Evolutionary conservation across 2,329 filamentous ascomycete species (phyloP), one percentile per base, ranked within the genome.

Genomic region (Magnaporthiopsis rhizophila): DNA sequence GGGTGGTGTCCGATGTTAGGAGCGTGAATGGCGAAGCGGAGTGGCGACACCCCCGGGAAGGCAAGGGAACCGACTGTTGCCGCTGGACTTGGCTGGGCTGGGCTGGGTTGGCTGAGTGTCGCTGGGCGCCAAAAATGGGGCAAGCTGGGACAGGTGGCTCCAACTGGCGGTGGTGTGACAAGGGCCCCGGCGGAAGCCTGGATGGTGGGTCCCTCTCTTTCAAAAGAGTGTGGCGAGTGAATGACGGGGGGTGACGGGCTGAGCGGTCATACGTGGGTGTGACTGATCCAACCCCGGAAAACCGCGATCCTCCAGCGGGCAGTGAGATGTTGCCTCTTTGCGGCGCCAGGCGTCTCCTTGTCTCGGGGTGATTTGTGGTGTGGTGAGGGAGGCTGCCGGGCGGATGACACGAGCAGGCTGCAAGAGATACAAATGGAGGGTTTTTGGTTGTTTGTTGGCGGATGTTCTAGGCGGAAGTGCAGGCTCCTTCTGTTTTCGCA

Each of bases 111-210:
- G 62, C 65, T 62, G 64, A 60, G 66, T n/a, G 36, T 36, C 38
- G 62, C 50, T 32, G 59, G 57, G 61, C 62, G 61, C 66, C 62
- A 65, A 66, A 65, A 60, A 63, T 67, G 66, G 68, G 68, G 66
- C 50, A 66, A 63, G 64, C 57, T 65, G 65, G 64, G 68, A 63
- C 72, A 75, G 71, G 72, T 75, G 74, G 72, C 69, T 71, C 72
- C 73, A 75, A 71, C 67, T 73, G 72, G 67, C 71, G 64, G 71
- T 73, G 71, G 72, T 71, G 70, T 71, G 68, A 71, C 69, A 66
- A 66, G 67, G 64, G 61, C 65, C 61, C 64, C 64, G 64, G 64
- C 65, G 70, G 71, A 65, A 74, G 72, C 72, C 73, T 74, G 69
- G 68, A 71, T 68, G 69, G 63, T 69, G 69, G 63, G 58, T 26